Percentiles rank a stretch among this genome's conserved stretches.
phyloP scores from a whole-genome alignment of 371 early-diverging fungal species.

The Mucor plumbeus region DNA sequence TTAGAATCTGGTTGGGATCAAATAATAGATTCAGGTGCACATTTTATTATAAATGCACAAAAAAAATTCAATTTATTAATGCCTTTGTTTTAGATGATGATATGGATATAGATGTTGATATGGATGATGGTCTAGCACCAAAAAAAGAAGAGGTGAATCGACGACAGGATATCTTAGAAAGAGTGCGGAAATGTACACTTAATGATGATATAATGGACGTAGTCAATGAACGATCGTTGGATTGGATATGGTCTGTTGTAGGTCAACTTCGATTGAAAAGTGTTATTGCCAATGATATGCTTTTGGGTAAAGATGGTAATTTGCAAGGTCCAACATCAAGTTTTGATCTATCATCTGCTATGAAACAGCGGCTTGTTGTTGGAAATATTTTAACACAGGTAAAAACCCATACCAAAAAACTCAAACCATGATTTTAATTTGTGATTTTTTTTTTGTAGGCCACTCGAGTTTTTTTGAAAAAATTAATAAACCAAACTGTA shows the following conservation, averaged over 20 bases:
- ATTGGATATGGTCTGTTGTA: constrained; percentile 57
- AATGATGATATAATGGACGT: constrained; percentile 23
- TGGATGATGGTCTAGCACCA: not conserved
- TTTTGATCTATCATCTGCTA: constrained; percentile 37
- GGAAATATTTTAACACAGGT: constrained; percentile 40
- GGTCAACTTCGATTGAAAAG: constrained; percentile 42
- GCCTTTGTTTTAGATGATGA: constrained; percentile 31
- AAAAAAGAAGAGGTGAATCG: not conserved
- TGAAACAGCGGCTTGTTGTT: constrained; percentile 44
- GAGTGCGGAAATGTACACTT: constrained; percentile 9
- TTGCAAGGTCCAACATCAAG: constrained; percentile 32
- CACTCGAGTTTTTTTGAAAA: constrained; percentile 36
- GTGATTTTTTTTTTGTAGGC: constrained; percentile 16
- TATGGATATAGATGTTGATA: constrained; percentile 49
- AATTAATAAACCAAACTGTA: constrained; percentile 32
- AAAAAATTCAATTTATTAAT: too few species aligned
- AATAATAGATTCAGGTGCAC: constrained; percentile 1
- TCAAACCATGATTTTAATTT: too few species aligned
- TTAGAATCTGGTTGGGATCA: constrained; percentile 48
- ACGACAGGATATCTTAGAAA: constrained; percentile 11
- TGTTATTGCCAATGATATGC: constrained; percentile 50
- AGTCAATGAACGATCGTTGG: constrained; percentile 39
- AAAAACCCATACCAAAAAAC: not conserved
- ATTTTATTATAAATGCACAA: too few species aligned
- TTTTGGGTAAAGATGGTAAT: constrained; percentile 39